Conservation (phyloP, 1,139 yeast genomes). For the Candida sp. region DNA sequence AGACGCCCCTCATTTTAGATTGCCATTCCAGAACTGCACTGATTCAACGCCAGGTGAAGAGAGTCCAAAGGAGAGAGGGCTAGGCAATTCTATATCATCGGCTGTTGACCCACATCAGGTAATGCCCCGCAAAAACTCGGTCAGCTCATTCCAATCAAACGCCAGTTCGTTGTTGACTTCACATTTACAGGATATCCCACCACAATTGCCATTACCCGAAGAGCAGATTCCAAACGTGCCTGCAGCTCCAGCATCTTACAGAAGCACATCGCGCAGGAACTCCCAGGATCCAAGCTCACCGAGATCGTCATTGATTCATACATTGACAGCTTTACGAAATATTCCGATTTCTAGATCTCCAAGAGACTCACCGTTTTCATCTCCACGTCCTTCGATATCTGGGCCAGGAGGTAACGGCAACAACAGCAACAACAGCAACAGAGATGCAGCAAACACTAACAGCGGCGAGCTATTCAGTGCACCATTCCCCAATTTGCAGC, state of each 20-base stretch:
- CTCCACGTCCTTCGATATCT: slow-evolving; percentile 52
- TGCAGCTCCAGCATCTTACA: slow-evolving; percentile 36
- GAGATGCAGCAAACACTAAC: not conserved
- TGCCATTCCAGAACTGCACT: slow-evolving; percentile 62
- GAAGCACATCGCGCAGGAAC: slow-evolving; percentile 38
- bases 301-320: slow-evolving; percentile 45
- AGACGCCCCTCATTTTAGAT: slow-evolving; percentile 55
- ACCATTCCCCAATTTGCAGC: slow-evolving; percentile 26
- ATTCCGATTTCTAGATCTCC: slow-evolving; percentile 44
- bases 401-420: slow-evolving; percentile 22
- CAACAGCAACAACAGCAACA: not conserved
- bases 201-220: slow-evolving; percentile 56
- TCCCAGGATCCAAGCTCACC: slow-evolving; percentile 46
- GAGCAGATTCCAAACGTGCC: slow-evolving; percentile 56
- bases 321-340: slow-evolving; percentile 45
- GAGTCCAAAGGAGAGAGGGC: slow-evolving; percentile 13
- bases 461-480: slow-evolving; percentile 21
- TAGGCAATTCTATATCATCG: slow-evolving; percentile 18
- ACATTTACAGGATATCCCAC: slow-evolving; percentile 52
- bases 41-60: slow-evolving; percentile 6
- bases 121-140: slow-evolving; percentile 29
- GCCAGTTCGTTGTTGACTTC: slow-evolving; percentile 31
- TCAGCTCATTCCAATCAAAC: slow-evolving; percentile 30
- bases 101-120: slow-evolving; percentile 26
- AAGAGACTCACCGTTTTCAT: slow-evolving; percentile 46